Evolutionary conservation across 345 rosid species (phyloP).

Genomic region (Psidium guajava): DNA sequence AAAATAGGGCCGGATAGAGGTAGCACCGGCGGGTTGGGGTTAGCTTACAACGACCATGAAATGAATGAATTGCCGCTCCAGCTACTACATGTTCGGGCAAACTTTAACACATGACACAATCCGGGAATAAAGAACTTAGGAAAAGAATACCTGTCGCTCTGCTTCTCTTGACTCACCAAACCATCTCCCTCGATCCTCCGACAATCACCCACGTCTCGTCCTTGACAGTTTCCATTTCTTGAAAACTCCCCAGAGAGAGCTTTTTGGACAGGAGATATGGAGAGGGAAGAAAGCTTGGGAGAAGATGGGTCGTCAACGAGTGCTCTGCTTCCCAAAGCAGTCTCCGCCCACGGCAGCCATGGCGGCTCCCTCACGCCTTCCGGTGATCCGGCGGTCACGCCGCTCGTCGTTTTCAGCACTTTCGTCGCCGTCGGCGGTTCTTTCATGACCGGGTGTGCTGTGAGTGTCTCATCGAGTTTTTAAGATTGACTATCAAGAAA

Average conservation of each 20-base stretch:
- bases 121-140: not conserved
- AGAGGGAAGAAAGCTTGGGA: not conserved
- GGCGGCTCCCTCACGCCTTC: not conserved
- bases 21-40: not conserved
- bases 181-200: not conserved
- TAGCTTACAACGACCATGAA: not conserved
- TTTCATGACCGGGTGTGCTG: slow-evolving; percentile 18
- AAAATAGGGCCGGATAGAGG: not conserved
- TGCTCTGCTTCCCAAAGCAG: not conserved
- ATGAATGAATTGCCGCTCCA: not conserved
- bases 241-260: rapidly evolving
- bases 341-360: not conserved
- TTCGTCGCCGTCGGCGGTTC: slow-evolving; percentile 29
- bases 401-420: slow-evolving; percentile 30
- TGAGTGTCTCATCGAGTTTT: slow-evolving; percentile 6
- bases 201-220: not conserved
- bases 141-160: not conserved
- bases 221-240: not conserved
- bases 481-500: not conserved
- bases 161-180: not conserved
- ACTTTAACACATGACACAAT: not conserved
- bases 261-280: not conserved
- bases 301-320: not conserved
- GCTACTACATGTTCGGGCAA: not conserved
- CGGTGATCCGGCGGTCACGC: slow-evolving; percentile 7